Evolutionary conservation across 176 grass and related monocot genomes (phyloP), one percentile per base, ranked within the genome.

Genomic region (Oryza glaberrima): DNA sequence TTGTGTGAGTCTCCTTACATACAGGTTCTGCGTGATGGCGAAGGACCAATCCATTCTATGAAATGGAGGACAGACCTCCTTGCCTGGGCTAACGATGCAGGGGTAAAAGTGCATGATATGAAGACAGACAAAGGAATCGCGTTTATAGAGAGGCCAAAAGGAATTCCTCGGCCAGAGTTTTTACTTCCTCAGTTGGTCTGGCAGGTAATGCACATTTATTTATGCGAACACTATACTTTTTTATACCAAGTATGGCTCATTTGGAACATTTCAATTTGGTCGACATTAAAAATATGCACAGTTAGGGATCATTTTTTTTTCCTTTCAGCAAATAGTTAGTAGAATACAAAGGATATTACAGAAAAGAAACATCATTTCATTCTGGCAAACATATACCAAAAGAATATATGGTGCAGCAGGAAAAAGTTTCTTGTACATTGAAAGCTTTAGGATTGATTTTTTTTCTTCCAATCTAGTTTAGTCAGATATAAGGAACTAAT

Each of bases 101-200:
- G 96, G 40, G 93, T 96, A 52, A 99, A 99, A 90, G 90, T 99
- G 72, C 94, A 96, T 94, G 93, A 96, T 82, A 96, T 94, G 93
- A 92, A 85, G 69, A 92, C 80, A 46, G 91, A 92, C 86, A 94
- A 90, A 89, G 85, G 93, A 65, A 92, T 99, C 77, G 87, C 93
- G 88, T 99, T 94, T 82, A 94, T 99, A 94, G 96, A 99, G 84
- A 86, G 88, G 75, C 93, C 96, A 51, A 91, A 91, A 82, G 96
- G 93, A 84, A 99, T 86, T 79, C 88, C 86, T 65, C 87, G 88
- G 3, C 83, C 91, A 38, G 96, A 99, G 30, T 89, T 99, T 90
- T 90, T 99, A 82, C 90, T 89, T 89, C 96, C 93, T 85, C 96
- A 96, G 72, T 83, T 99, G 70, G 91, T 99, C 60, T 99, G 96